These are phyloP conservation scores for Syzygium oleosum DNA, from an alignment of 345 rosid species.

Conservation along the genomic window DNA sequence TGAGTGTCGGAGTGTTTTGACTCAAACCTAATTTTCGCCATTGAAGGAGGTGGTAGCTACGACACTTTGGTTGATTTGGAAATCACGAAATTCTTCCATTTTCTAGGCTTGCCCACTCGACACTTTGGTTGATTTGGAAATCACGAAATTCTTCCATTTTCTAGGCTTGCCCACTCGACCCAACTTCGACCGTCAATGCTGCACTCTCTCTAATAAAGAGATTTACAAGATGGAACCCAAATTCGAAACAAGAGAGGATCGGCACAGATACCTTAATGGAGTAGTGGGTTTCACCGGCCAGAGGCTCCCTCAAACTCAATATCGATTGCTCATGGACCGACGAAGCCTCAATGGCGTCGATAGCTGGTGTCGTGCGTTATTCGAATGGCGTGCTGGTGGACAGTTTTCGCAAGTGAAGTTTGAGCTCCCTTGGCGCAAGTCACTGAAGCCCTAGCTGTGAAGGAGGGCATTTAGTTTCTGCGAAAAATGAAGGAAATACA, in stretches of 20 bases:
- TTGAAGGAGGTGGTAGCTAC: not conserved
- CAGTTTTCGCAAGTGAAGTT: not conserved
- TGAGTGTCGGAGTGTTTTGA: not conserved
- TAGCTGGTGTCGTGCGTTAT: not conserved
- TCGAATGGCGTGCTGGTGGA: not conserved
- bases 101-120: not conserved
- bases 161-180: too few species aligned
- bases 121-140: too few species aligned
- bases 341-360: not conserved
- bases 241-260: not conserved
- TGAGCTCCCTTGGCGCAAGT: not conserved
- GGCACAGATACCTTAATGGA: not conserved
- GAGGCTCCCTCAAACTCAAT: not conserved
- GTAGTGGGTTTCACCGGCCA: not conserved
- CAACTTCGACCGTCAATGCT: too few species aligned
- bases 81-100: too few species aligned
- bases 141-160: too few species aligned
- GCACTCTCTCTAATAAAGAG: too few species aligned
- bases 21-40: not conserved
- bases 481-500: not conserved
- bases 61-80: too few species aligned
- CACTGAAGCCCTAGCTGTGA: not conserved
- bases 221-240: too few species aligned
- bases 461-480: not conserved
- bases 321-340: not conserved